phyloP scores from a whole-genome alignment of 116 monocot genomes.

The Phalaenopsis hybrid region DNA sequence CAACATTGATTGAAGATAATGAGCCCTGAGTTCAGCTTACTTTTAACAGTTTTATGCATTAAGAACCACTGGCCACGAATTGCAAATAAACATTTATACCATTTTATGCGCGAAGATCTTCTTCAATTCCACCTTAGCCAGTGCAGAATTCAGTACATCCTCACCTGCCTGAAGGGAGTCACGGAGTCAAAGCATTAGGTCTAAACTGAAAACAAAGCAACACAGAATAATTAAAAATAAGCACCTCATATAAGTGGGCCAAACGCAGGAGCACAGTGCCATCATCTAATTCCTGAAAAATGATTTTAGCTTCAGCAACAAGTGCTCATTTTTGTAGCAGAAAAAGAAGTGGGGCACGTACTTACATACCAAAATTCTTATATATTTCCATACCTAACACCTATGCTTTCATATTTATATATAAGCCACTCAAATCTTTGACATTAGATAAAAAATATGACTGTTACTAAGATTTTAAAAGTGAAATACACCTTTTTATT shows the following conservation, averaged over 20 bases:
- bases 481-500: too few species aligned
- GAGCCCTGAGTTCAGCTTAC: too few species aligned
- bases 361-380: too few species aligned
- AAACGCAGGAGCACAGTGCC: constrained; percentile 59
- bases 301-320: neutral
- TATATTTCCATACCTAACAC: too few species aligned
- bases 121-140: constrained; percentile 62
- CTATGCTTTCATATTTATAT: too few species aligned
- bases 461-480: too few species aligned
- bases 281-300: constrained; percentile 46
- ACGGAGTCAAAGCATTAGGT: neutral
- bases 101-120: constrained; percentile 42
- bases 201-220: constrained; percentile 14
- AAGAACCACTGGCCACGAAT: too few species aligned
- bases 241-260: constrained; percentile 80
- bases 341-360: neutral
- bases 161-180: constrained; percentile 39
- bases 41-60: neutral
- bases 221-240: constrained; percentile 28
- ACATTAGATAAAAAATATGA: too few species aligned
- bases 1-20: too few species aligned
- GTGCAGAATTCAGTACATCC: constrained; percentile 42
- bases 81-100: constrained; percentile 38
- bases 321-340: neutral
- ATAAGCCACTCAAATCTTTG: too few species aligned